These are phyloP conservation scores for Irpex sp. DNA, from an alignment of 1,284 basidiomycete species.

Conservation along the genomic window DNA sequence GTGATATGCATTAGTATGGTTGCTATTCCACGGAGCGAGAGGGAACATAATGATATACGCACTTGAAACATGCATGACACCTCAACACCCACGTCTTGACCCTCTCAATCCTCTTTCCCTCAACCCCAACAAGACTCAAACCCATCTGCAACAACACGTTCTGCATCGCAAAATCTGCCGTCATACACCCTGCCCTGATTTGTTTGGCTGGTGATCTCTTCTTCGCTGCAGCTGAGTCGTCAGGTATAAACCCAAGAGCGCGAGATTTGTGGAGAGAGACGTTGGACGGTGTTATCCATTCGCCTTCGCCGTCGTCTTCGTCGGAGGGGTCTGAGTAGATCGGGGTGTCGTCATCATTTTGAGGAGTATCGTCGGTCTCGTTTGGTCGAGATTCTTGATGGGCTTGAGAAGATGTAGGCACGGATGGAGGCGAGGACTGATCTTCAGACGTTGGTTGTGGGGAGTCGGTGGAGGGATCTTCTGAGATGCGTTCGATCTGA, in stretches of 20 bases:
- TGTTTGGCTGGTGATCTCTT: conserved; percentile 34
- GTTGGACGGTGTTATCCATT: conserved; percentile 97
- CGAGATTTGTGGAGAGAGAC: conserved; percentile 86
- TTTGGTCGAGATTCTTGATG: neutral
- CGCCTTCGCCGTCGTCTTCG: conserved; percentile 83
- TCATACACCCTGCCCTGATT: conserved; percentile 86
- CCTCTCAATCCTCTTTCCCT: conserved; percentile 87
- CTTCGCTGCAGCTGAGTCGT: conserved; percentile 28
- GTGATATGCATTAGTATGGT: neutral
- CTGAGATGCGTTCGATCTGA: conserved; percentile 39
- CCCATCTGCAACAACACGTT: conserved; percentile 97
- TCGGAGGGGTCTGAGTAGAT: conserved; percentile 75
- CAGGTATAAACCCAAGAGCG: conserved; percentile 77
- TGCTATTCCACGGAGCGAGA: neutral
- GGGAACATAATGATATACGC: conserved; percentile 27
- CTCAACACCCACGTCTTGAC: conserved; percentile 96
- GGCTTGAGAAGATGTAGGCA: conserved; percentile 7
- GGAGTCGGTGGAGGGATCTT: conserved; percentile 16
- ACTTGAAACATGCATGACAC: conserved; percentile 99
- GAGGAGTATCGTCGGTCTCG: neutral
- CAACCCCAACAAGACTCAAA: conserved; percentile 85
- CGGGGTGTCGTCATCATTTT: conserved; percentile 19
- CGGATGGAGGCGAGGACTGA: neutral
- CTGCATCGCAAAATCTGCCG: conserved; percentile 99
- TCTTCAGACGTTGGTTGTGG: conserved; percentile 5